These are phyloP conservation scores for Lentinula sp. DNA, from an alignment of 768 basidiomycete species.

Conservation along the genomic window DNA sequence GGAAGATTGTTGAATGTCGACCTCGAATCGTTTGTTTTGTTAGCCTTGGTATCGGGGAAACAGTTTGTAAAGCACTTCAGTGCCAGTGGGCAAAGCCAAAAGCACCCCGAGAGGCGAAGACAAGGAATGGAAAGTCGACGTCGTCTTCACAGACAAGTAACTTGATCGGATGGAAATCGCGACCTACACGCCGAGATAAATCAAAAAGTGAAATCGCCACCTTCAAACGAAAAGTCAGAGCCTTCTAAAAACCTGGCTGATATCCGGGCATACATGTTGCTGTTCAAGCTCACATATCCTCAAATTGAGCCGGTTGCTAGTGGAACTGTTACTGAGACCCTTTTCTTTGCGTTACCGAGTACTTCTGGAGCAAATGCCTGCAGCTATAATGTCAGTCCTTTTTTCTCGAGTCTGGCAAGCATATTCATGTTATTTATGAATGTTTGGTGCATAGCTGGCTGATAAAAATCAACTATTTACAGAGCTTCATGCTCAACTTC, in stretches of 20 bases:
- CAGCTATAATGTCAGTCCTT: not conserved
- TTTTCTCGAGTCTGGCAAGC: too few species aligned
- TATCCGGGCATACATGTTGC: not conserved
- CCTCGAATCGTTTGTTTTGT: conserved; percentile 1
- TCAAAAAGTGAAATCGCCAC: not conserved
- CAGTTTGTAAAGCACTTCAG: not conserved
- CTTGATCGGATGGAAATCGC: too few species aligned
- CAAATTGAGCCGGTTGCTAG: not conserved
- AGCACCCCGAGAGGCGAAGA: not conserved
- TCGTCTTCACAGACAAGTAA: not conserved
- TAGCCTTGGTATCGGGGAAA: not conserved
- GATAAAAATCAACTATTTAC: not conserved
- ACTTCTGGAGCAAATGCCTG: not conserved
- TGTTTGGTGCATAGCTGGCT: not conserved
- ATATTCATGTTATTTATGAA: too few species aligned
- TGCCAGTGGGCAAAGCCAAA: not conserved
- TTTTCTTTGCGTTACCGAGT: not conserved
- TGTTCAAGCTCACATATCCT: not conserved
- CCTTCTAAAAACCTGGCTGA: not conserved
- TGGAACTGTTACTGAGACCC: not conserved
- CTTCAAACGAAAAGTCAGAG: not conserved
- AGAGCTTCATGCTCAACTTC: not conserved
- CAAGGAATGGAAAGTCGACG: not conserved
- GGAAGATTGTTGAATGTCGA: not conserved
- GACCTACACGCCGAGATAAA: too few species aligned